Conservation (phyloP, 73 alveolate species). For the Strombidium stylifer region DNA sequence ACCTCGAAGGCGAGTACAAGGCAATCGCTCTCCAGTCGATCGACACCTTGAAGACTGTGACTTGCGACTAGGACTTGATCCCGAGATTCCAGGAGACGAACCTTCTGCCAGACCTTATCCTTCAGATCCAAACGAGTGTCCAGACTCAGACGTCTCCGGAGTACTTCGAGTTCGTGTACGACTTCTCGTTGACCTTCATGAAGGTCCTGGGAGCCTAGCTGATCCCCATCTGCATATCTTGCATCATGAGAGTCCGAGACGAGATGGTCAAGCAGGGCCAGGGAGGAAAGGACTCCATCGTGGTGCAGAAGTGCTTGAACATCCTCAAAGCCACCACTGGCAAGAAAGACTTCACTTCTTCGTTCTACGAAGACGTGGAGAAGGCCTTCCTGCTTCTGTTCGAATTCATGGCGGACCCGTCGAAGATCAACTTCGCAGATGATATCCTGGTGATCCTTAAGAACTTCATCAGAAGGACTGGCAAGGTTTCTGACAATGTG, state of each 20-base stretch:
- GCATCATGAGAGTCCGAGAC: constrained; percentile 20
- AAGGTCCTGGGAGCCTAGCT: not conserved
- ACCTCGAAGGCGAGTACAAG: not conserved
- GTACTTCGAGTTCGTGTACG: constrained; percentile 35
- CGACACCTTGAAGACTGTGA: constrained; percentile 54
- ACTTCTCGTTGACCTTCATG: constrained; percentile 32
- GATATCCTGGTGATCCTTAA: constrained; percentile 59
- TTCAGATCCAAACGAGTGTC: too few species aligned
- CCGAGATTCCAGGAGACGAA: constrained; percentile 35
- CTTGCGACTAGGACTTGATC: constrained; percentile 36
- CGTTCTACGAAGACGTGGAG: constrained; percentile 22
- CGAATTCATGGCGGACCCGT: constrained; percentile 42
- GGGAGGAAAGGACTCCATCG: constrained; percentile 37
- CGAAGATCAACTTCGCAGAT: constrained; percentile 68
- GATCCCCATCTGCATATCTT: not conserved
- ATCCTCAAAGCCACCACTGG: constrained; percentile 55
- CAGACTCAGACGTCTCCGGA: too few species aligned
- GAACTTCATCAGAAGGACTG: constrained; percentile 39
- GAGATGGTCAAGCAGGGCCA: constrained; percentile 35
- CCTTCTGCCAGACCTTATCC: too few species aligned
- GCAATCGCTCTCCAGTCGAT: constrained; percentile 48
- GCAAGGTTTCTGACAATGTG: constrained; percentile 22
- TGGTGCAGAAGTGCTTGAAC: constrained; percentile 74
- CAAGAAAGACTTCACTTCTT: constrained; percentile 29
- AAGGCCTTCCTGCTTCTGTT: constrained; percentile 57